Evolutionary conservation across 805 yeast genomes (phyloP), one percentile per base, ranked within the genome.

Genomic region (Lipomyces spencermartinsiae): DNA sequence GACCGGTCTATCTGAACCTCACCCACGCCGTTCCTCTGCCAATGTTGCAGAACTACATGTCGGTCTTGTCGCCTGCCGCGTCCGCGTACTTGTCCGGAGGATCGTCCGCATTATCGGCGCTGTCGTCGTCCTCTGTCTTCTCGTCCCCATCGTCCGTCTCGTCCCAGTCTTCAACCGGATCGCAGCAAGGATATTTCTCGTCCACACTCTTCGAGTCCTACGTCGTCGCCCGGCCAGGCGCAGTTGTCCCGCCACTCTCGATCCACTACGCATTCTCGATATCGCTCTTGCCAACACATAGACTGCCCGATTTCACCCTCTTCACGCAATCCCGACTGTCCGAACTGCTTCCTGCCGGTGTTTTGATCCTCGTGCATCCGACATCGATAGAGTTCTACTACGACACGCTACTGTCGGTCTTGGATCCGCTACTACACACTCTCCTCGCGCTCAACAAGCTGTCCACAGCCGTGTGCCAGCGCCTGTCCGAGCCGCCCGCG

Each of bases 381-480:
- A 63, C 74, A 8, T 72, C 75, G 10, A 51, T 59, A 55, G 51
- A 56, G 6, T 69, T 75, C 61, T 74, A 65, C 68, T 46, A 57
- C 22, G 58, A 70, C 54, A 63, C 65, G 31, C 67, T 73, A 16
- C 55, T 74, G 29, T 73, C 73, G 4, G 71, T 73, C 22, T 71
- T 75, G 2, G 76, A 75, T 53, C 66, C 64, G 25, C 68, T 75
- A 2, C 69, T 75, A 43, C 73, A 69, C 19, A 73, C 69, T 14
- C 68, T 74, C 62, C 66, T 75, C 54, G 76, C 77, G 1, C 72
- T 74, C 31, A 70, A 67, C 53, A 59, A 62, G 63, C 67, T 75
- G 53, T 70, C 71, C 16, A 71, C 76, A 1, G 67, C 61, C 25
- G 70, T 66, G 16, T 75, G 77, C 59, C 73, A 74, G 58, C 62